Evolutionary conservation across 2,329 filamentous ascomycete genomes (phyloP).

Genomic region (Ceratocystis huliohia): DNA sequence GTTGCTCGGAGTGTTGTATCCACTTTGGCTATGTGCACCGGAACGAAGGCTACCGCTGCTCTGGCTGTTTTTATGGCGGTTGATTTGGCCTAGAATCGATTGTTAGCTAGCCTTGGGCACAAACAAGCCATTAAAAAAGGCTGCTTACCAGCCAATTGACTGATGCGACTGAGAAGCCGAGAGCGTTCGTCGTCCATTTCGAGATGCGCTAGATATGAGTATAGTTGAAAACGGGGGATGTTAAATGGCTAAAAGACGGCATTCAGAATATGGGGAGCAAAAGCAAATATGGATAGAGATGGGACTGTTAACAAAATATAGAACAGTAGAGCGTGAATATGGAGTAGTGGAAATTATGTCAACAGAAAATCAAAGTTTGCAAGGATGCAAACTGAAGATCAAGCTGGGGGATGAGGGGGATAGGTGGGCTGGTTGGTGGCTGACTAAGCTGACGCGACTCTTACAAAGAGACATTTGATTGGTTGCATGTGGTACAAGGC

Average conservation of each 20-base stretch:
- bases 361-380: constrained; percentile 1
- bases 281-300: neutral
- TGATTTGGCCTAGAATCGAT: constrained; percentile 55
- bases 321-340: neutral
- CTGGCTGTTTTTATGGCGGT: constrained; percentile 59
- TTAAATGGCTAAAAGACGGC: neutral
- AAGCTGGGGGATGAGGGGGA: neutral
- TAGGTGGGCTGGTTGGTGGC: too few relatives aligned
- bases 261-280: neutral
- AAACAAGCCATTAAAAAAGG: constrained; percentile 10
- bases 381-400: neutral
- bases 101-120: constrained; percentile 23
- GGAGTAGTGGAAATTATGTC: neutral
- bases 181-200: constrained; percentile 35
- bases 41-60: constrained; percentile 26
- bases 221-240: neutral
- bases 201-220: constrained; percentile 25
- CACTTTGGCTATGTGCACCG: neutral
- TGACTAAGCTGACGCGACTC: neutral
- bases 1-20: neutral
- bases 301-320: neutral
- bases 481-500: constrained; percentile 3
- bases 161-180: constrained; percentile 42
- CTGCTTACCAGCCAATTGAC: constrained; percentile 36
- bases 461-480: neutral